Base-by-base conservation (phyloP, 148 eudicot species). In the Spergularia bocconei region DNA sequence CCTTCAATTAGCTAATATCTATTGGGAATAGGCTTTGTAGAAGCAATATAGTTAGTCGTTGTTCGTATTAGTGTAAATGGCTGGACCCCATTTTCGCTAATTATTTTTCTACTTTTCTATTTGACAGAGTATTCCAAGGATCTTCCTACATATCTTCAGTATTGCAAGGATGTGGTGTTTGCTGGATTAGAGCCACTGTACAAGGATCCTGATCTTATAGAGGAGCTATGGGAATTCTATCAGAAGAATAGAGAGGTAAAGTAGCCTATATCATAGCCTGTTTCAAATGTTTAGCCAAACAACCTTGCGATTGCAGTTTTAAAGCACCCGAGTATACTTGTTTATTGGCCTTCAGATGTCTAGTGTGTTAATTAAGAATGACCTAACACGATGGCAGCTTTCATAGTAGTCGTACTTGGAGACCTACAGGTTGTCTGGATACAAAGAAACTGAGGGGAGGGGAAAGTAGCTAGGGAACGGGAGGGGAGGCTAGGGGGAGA, bases 161-260 rank as follows among this genome's bases (percentile, higher is more conserved):
- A 90, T 70, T 92, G 96, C 77, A 86, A 83, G 72, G 92, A 94
- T 78, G 89, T 87, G 52, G 86, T 90, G 38, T 95, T 95, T 78
- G 92, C 91, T 59, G 97, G 97, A 29, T 69, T 81, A 73, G 84
- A 73, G 48, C 79, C 80, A 83, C 72, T 54, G 51, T 70, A 89
- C 80, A 73, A 91, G 81, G 85, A 81, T 79, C 70, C 80, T 23
- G 81, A 63, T 78, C 71, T 91, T 66, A 83, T 89, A 11, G 82
- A 87, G 11, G 84, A 87, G 29, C 80, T 87, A 17, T 86, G 93
- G 96, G 81, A 79, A 2, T 87, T 79, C 77, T 91, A 88, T 81
- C 78, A 72, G 79, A 78, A 75, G 79, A 76, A 80, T 17, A 65
- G 75, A 47, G 81, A 90, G 97, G 98, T 93, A 77, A 80, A 51